Base-by-base conservation (phyloP, 2,329 filamentous ascomycete genomes). In the Dothideomycetes sp. region DNA sequence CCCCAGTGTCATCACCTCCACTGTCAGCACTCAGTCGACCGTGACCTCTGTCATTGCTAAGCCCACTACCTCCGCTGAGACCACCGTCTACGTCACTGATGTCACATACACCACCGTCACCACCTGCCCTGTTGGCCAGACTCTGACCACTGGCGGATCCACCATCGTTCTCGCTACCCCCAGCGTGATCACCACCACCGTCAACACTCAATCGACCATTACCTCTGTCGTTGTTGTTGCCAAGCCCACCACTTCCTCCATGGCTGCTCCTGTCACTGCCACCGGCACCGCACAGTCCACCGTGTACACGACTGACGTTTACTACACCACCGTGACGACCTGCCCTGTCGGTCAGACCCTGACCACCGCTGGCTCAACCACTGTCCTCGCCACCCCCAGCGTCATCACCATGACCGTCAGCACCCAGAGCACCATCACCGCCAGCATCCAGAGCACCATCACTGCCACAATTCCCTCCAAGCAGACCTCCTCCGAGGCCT, bases 81-180 rank as follows among this genome's bases (percentile, higher is more conserved):
- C 19, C 33, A 40, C 35, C 17, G 39, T 40, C n/a, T 38, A 38
- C 27, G 37, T 43, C n/a, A 43, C 41, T 7, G 34, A 43, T 10
- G 51, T 49, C 18, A 40, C 50, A 27, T 50, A 52, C 48, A 45
- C 47, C 40, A 55, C 52, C n/a, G 34, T 60, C 14, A 58, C 54
- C 17, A 51, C 56, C 47, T 65, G 62, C 47, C 60, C 61, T 17
- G 55, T 50, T 15, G 37, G 37, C 7, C 37, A 37, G 4, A 42
- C 40, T 12, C 12, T 27, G 22, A 27, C 22, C 22, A 27, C 22
- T 27, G 22, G 7, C 12, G 22, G 22, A 27, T 27, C 22, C 17
- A 35, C 33, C 33, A 17, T 9, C 5, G 33, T 35, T 18, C 14
- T 16, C 14, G 19, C 33, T 19, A 10, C 33, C 11, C 11, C 17